Evolutionary conservation across 805 yeast genomes (phyloP).

Genomic region (Candida tammaniensis): DNA sequence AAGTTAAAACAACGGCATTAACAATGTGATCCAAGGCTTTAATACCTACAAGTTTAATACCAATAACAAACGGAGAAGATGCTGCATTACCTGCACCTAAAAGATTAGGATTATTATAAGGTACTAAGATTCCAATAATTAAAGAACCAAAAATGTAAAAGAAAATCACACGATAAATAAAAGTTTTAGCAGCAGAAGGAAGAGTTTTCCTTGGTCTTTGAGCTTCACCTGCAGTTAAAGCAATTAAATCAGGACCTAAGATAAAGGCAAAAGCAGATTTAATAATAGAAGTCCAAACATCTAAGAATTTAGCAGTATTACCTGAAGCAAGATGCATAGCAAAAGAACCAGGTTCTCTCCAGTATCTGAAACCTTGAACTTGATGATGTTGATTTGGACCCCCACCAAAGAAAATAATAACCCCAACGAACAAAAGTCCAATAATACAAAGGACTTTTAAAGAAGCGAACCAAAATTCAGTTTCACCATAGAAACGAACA

Average conservation of each 20-base stretch:
- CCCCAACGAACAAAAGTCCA: constrained; percentile 31
- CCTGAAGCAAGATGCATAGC: constrained; percentile 30
- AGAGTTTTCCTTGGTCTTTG: constrained; percentile 33
- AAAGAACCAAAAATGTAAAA: constrained; percentile 40
- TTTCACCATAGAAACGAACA: constrained; percentile 34
- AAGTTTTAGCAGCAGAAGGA: constrained; percentile 60
- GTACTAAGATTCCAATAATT: constrained; percentile 38
- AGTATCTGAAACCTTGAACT: constrained; percentile 46
- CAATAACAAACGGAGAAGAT: constrained; percentile 36
- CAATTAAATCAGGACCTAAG: constrained; percentile 58
- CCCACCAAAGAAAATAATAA: constrained; percentile 38
- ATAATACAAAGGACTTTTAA: constrained; percentile 29
- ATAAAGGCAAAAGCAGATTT: constrained; percentile 62
- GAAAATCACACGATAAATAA: constrained; percentile 48
- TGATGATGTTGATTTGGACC: constrained; percentile 33
- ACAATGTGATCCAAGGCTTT: constrained; percentile 63
- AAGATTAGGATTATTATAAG: constrained; percentile 24
- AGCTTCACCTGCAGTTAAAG: constrained; percentile 62
- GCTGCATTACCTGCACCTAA: constrained; percentile 34
- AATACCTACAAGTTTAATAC: constrained; percentile 39
- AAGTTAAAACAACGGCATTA: constrained; percentile 70
- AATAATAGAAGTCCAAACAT: constrained; percentile 58
- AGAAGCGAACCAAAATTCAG: constrained; percentile 34
- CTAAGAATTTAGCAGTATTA: constrained; percentile 56
- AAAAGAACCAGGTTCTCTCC: constrained; percentile 27